Conservation (phyloP, 2,329 filamentous ascomycete genomes). For the Xylaria sp. region DNA sequence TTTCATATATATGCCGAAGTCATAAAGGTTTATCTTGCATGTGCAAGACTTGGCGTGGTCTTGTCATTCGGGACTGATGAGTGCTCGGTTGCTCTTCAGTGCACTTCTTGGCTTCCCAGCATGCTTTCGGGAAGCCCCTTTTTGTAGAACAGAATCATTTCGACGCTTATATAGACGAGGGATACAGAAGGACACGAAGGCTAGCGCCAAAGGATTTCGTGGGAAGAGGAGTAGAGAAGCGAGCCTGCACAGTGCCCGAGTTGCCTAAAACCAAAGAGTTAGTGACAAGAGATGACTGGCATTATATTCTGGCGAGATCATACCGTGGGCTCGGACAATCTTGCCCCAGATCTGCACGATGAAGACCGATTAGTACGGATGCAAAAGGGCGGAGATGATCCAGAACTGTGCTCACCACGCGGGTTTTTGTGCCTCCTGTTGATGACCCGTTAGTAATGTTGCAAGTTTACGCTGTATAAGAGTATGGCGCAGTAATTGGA, state of each 20-base stretch:
- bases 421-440: conserved; percentile 25
- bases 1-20: not conserved
- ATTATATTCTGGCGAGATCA: not conserved
- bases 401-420: conserved; percentile 20
- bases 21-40: not conserved
- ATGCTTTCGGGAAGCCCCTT: not conserved
- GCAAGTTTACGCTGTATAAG: not conserved
- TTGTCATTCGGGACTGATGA: too few species aligned
- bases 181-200: conserved; percentile 26
- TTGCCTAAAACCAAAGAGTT: conserved; percentile 18
- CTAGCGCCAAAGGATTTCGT: conserved; percentile 29
- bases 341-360: conserved; percentile 28
- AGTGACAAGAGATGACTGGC: not conserved
- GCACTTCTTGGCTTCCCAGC: not conserved
- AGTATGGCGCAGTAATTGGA: not conserved
- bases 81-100: not conserved
- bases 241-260: conserved; percentile 26
- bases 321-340: conserved; percentile 27
- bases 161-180: conserved; percentile 21
- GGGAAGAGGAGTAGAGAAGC: conserved; percentile 27
- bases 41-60: too few species aligned
- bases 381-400: not conserved
- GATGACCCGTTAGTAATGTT: conserved; percentile 6
- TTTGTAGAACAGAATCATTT: not conserved
- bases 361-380: not conserved